phyloP scores from a whole-genome alignment of 2,329 filamentous ascomycete species.

The Curvularia eragrostidis region DNA sequence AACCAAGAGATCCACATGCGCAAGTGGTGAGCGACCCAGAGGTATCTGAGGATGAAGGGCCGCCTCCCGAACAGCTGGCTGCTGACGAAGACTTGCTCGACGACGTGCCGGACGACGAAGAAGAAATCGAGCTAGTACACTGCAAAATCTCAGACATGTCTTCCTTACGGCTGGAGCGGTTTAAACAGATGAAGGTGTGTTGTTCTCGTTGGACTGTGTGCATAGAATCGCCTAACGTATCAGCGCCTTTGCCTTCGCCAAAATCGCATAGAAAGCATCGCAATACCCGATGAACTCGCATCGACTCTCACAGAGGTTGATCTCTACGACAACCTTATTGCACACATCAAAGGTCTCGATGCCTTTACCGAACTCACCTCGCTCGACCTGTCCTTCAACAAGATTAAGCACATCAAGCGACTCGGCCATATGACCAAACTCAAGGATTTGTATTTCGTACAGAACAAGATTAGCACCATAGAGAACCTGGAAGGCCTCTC shows the following conservation, averaged over 20 bases:
- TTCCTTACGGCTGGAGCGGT: conserved; percentile 81
- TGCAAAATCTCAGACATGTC: conserved; percentile 80
- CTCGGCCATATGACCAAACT: conserved; percentile 78
- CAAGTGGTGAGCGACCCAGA: conserved; percentile 75
- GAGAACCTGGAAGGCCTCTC: conserved; percentile 80
- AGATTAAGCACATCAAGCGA: conserved; percentile 97
- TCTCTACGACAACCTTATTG: conserved; percentile 94
- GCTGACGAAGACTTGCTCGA: conserved; percentile 63
- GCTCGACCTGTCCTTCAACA: conserved; percentile 96
- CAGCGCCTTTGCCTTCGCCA: conserved; percentile 86
- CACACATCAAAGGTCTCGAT: conserved; percentile 84
- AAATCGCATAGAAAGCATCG: conserved; percentile 83
- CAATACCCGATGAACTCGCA: conserved; percentile 72
- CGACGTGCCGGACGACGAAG: conserved; percentile 61
- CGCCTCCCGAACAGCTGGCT: conserved; percentile 45
- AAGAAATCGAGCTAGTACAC: conserved; percentile 83
- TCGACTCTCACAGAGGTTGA: conserved; percentile 81
- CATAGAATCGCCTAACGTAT: conserved; percentile 13
- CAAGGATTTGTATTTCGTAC: conserved; percentile 87
- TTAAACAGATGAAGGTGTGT: conserved; percentile 70
- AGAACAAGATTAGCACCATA: conserved; percentile 90
- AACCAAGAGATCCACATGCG: conserved; percentile 64
- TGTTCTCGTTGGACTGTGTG: not conserved
- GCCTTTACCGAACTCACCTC: conserved; percentile 75
- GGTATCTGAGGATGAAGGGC: conserved; percentile 71